Evolutionary conservation across 2,329 filamentous ascomycete species (phyloP), one percentile per base, ranked within the genome.

Genomic region (Neoascochyta sp.): DNA sequence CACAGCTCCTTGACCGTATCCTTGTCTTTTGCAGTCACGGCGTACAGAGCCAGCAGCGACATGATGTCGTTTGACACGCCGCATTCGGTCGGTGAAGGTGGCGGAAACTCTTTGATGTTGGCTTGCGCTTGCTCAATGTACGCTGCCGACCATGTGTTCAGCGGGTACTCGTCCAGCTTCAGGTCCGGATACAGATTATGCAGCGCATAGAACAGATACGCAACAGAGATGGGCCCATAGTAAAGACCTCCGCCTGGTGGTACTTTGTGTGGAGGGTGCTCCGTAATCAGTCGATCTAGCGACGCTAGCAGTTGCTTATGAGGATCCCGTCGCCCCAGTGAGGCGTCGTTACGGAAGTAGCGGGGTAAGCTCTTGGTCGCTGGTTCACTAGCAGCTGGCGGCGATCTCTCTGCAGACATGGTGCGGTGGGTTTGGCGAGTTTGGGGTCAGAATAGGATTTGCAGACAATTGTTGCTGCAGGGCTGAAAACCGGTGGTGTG

Each of bases 31-130:
- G 68, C 68, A 16, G 66, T 69, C 16, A 69, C 67, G 4, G 70
- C 70, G 24, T 69, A 69, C 31, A 73, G 62, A 2, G 70, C 70
- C 19, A 73, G 59, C 8, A 73, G 55, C 9, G 64, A 61, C 57
- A 72, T 64, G 34, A 73, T 71, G 36, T 73, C 70, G 49, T 73
- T 69, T 39, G 60, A 66, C 23, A 72, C 62, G 9, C 70, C 70
- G 38, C 70, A 73, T 56, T 67, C 70, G 24, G 56, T 63, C 10
- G 62, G 52, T 16, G 54, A 55, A 3, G 70, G 70, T 2, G 68
- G 65, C 4, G 68, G 63, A 39, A 69, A 73, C n/a, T 61, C 48
- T 29, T 66, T 67, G 49, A 73, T 70, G 43, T 69, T 56, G 23
- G 69, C 57, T 45, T 73, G 68, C 0, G 70, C 68, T 33, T 68